Evolutionary conservation across 1,284 basidiomycete genomes (phyloP).

Genomic region (Afroboletus lepidellus): DNA sequence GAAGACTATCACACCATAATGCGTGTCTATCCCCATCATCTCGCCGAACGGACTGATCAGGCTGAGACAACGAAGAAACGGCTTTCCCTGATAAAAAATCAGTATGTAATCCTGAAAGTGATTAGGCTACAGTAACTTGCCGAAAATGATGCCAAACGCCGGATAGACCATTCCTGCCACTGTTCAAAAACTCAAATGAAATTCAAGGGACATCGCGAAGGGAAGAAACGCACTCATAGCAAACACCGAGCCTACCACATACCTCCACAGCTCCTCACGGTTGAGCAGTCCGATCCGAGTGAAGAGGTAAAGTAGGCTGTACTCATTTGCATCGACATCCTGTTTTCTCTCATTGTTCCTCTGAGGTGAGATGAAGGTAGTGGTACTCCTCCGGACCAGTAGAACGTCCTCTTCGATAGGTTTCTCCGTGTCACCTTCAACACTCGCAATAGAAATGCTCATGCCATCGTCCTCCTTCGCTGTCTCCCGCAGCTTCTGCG

Average conservation of each 20-base stretch:
- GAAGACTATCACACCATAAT: conserved; percentile 46
- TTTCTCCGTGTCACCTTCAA: conserved; percentile 57
- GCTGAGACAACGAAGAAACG: conserved; percentile 60
- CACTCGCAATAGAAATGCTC: conserved; percentile 30
- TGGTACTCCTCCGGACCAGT: conserved; percentile 65
- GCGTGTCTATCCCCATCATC: conserved; percentile 66
- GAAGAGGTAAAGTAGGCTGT: conserved; percentile 64
- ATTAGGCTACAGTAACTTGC: conserved; percentile 29
- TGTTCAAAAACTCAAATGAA: conserved; percentile 19
- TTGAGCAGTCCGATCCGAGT: conserved; percentile 70
- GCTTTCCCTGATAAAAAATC: conserved; percentile 45
- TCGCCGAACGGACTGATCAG: conserved; percentile 42
- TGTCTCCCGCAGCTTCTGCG: conserved; percentile 73
- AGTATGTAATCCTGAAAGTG: neutral
- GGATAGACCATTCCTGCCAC: conserved; percentile 84
- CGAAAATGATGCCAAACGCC: conserved; percentile 80
- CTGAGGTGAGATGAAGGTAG: conserved; percentile 68
- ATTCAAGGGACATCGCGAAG: conserved; percentile 3
- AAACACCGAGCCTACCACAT: conserved; percentile 53
- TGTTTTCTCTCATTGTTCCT: conserved; percentile 38
- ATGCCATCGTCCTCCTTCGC: conserved; percentile 30
- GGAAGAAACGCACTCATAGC: conserved; percentile 47
- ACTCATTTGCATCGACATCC: conserved; percentile 42
- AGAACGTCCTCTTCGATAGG: conserved; percentile 56
- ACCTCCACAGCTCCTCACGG: conserved; percentile 54